Evolutionary conservation across 345 rosid genomes (phyloP), one percentile per base, ranked within the genome.

Genomic region (Passiflora organensis): DNA sequence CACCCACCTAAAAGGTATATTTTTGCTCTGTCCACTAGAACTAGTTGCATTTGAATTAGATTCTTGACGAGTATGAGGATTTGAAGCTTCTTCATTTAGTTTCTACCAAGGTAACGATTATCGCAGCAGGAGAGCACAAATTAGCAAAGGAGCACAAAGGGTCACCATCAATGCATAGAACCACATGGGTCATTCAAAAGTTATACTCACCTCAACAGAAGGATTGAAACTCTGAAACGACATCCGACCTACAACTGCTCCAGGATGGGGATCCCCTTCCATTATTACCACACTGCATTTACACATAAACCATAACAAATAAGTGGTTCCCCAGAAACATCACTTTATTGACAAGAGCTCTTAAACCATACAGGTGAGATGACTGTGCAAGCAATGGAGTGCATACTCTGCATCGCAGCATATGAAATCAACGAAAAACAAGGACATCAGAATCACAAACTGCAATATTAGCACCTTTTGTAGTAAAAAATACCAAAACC

Each of bases 141-240:
- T 38, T 45, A 54, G 23, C 13, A 57, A 23, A 60, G 60, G 57
- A 65, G 59, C 39, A 39, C 41, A 64, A 49, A 66, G 58, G 51
- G 59, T 13, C 34, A 48, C 60, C 9, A 42, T 43, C 59, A 28
- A 57, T 38, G 32, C 45, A 74, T 56, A 67, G 48, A 5, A 42
- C 32, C 47, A 24, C 16, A 59, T 60, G 42, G 62, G 62, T 50
- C 18, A 18, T 36, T 48, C 57, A 61, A 36, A n/a, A n/a, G n/a
- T 52, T 51, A 72, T 65, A 84, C 95, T 79, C 81, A 83, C 96
- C 83, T 94, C 95, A 41, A 85, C 78, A 57, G 86, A 77, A 50
- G 99, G 96, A 74, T 87, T 89, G 72, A 89, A 94, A 72, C 86
- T 84, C 63, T 71, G 83, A 77, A 93, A 93, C 36, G 99, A 94